Evolutionary conservation across 208 protist species (phyloP), one percentile per base, ranked within the genome.

Genomic region (Crithidia mellificae): DNA sequence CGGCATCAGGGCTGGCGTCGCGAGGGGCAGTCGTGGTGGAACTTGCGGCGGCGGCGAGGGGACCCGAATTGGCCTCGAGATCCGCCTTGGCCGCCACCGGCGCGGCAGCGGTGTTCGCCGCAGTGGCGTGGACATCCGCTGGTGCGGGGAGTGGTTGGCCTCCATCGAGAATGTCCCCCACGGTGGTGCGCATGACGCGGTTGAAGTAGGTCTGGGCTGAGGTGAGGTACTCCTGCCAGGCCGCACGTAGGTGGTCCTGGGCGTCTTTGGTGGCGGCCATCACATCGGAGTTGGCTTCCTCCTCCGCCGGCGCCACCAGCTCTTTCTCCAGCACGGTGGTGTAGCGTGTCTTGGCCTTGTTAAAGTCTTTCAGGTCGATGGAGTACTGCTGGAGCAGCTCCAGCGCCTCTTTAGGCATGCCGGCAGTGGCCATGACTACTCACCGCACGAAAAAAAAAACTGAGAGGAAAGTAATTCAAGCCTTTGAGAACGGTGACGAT

Each of bases 301-400:
- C 80, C 53, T 75, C 62, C 8, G 34, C 56, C 2, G 53, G 61
- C 0, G 66, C 27, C 14, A 81, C 63, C 14, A 81, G 67, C 67
- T 83, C 75, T 19, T 83, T 70, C 38, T 64, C 49, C n/a, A 79
- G 57, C 20, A 90, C 72, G 15, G 67, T 63, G 2, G 63, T 73
- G 75, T 92, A 95, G n/a, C 85, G 76, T 15, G 63, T 51, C 6
- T 56, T 44, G 5, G 90, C 90, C 68, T 86, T 90, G 38, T 63
- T 78, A 46, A 90, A 88, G 67, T 95, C 90, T 59, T 90, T 90
- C 3, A 88, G 49, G 61, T 95, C 85, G 63, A 95, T 86, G 54
- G 49, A 51, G 52, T 84, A 87, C 49, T 78, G 72, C 57, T 95
- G 83, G 43, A 95, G 72, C 22, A 93, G 54, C 56, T 85, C 72